Evolutionary conservation across 176 grass and related monocot genomes (phyloP).

Genomic region (Saccharum officinarum): DNA sequence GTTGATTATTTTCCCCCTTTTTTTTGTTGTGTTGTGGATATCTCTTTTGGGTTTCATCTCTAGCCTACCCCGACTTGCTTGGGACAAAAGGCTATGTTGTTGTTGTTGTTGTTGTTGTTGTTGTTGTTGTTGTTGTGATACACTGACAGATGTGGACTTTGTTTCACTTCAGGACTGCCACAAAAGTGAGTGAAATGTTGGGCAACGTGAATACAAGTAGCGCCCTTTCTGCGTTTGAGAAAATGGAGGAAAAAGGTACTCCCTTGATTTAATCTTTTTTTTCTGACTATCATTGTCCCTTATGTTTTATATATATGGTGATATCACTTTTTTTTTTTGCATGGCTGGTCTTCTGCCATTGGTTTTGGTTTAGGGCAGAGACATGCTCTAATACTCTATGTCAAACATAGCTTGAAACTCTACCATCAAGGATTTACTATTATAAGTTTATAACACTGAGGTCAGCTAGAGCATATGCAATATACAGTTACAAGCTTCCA

Average conservation of each 20-base stretch:
- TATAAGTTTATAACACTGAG: neutral
- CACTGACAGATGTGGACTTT: neutral
- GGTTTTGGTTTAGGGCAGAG: neutral
- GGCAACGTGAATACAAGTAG: conserved; percentile 96
- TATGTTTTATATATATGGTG: neutral
- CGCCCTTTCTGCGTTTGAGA: conserved; percentile 97
- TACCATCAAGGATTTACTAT: neutral
- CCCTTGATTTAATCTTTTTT: neutral
- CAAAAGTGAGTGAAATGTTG: conserved; percentile 99
- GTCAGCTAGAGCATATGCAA: neutral
- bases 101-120: too few species aligned
- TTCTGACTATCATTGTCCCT: neutral
- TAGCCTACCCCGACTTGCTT: too few species aligned
- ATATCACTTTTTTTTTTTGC: neutral
- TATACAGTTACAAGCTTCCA: neutral
- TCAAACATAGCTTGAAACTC: conserved; percentile 3
- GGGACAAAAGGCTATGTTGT: too few species aligned
- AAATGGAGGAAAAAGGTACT: conserved; percentile 99
- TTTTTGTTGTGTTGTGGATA: neutral
- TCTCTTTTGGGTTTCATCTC: too few species aligned
- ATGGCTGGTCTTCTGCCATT: neutral
- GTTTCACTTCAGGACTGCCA: conserved; percentile 67
- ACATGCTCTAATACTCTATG: neutral
- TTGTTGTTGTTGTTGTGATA: too few species aligned
- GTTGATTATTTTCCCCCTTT: neutral